Conservation (phyloP, 2,329 filamentous ascomycete species). For the Fusarium ramigenum region DNA sequence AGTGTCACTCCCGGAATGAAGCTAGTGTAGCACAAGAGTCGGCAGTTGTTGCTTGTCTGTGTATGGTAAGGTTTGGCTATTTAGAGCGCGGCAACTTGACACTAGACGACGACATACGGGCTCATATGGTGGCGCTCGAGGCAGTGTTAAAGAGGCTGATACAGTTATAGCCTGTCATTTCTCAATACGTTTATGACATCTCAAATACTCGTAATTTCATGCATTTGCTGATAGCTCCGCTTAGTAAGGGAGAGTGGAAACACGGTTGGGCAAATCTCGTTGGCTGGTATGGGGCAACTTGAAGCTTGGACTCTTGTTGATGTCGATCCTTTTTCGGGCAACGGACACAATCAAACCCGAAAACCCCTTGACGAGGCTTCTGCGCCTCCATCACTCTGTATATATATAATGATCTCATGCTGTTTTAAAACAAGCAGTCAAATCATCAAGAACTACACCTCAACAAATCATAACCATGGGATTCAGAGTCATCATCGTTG, state of each 20-base stretch:
- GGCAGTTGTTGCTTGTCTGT: neutral
- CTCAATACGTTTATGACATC: neutral
- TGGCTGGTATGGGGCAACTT: accelerated
- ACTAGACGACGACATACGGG: accelerated
- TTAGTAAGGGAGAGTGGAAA: neutral
- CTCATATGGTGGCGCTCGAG: accelerated
- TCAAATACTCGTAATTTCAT: neutral
- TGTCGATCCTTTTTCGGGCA: neutral
- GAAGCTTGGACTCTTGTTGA: accelerated
- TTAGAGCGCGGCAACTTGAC: too few relatives aligned
- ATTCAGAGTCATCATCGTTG: conserved; percentile 5
- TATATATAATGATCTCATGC: neutral
- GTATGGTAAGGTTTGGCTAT: neutral
- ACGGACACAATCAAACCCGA: neutral
- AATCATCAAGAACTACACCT: neutral
- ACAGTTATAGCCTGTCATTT: neutral
- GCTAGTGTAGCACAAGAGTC: neutral
- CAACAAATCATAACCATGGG: neutral
- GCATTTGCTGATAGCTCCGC: accelerated
- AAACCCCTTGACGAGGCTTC: neutral
- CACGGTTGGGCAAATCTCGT: accelerated
- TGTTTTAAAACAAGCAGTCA: accelerated
- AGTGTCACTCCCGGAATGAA: accelerated
- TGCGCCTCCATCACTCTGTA: accelerated
- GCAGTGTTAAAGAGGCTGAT: neutral